Base-by-base conservation (phyloP, 208 protist species). In the Leishmania turanica region DNA sequence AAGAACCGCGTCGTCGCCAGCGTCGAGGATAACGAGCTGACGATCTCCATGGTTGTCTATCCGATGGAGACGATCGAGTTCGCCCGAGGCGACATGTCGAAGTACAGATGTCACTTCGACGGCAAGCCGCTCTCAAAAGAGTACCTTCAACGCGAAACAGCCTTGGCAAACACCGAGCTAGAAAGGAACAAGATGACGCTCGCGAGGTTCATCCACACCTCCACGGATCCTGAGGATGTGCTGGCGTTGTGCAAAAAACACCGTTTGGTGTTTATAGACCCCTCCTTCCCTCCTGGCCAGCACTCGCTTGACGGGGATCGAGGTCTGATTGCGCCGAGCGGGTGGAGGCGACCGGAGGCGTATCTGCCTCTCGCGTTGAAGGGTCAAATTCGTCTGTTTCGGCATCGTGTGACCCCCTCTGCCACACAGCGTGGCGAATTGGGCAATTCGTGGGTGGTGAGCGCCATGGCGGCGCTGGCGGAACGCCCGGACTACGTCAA, bases 361-460 rank as follows among this genome's bases (percentile, higher is more conserved):
- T 97, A 89, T 78, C 85, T 97, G 37, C 90, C 90, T 13, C 84
- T 90, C 75, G 84, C 90, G 58, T 90, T 91, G 76, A 80, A 81
- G n/a, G 75, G 88, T 65, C 90, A 96, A 60, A 64, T 70, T 47
- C 90, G 93, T 40, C 80, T 94, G 40, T 96, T 96, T 72, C 91
- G 91, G 68, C 90, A 89, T 82, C 86, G 82, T 37, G 85, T 96
- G 51, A 83, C 95, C 72, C 93, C 93, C 42, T 84, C 72, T 56
- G 90, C 96, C 80, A 76, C 96, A 74, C 88, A 94, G 70, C 84
- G 93, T 81, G 92, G 94, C 24, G 89, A 95, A 45, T 77, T 97
- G 9, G 94, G 93, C 60, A 89, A 98, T 83, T 94, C 90, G 60
- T 98, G 92, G 91, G 87, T 97, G 49, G 79, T 90, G 47, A 84